phyloP scores from a whole-genome alignment of 176 grass and related monocot genomes.

The Dactylis glomerata region DNA sequence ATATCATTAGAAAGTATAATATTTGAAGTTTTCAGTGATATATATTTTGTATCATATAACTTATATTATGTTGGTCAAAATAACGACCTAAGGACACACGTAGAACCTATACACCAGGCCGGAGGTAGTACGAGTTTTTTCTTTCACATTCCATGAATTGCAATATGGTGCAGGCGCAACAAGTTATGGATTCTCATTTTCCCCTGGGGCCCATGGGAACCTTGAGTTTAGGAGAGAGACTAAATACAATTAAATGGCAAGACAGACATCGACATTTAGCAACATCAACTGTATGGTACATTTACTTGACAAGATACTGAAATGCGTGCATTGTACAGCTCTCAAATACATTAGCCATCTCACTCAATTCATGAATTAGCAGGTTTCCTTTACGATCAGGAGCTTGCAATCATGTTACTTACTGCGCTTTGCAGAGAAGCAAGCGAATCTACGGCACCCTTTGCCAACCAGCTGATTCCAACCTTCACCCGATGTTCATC shows the following conservation, averaged over 20 bases:
- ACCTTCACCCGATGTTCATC: slow-evolving; percentile 90
- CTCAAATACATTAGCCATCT: background rate
- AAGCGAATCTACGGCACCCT: slow-evolving; percentile 64
- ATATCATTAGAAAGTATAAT: too few species aligned
- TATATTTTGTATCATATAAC: too few species aligned
- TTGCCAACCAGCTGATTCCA: slow-evolving; percentile 87
- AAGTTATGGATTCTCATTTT: background rate
- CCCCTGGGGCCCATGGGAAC: background rate
- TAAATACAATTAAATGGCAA: background rate
- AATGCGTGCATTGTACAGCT: background rate
- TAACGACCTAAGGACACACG: too few species aligned
- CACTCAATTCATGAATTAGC: background rate
- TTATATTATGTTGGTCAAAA: too few species aligned
- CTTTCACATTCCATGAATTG: background rate
- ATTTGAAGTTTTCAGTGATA: too few species aligned
- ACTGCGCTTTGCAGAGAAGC: slow-evolving; percentile 70
- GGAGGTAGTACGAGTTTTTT: background rate
- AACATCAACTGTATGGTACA: background rate
- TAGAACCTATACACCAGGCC: too few species aligned
- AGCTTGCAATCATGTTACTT: slow-evolving; percentile 46
- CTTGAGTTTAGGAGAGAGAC: background rate
- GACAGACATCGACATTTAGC: background rate
- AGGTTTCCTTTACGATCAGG: slow-evolving; percentile 24
- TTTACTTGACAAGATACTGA: background rate
- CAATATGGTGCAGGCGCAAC: background rate